A percentile compares a stretch with the other conserved stretches of the same genome.
These are phyloP conservation scores for Ceratorhiza oryzae-sativae DNA, from an alignment of 1,284 basidiomycete genomes.

Conservation along the genomic window DNA sequence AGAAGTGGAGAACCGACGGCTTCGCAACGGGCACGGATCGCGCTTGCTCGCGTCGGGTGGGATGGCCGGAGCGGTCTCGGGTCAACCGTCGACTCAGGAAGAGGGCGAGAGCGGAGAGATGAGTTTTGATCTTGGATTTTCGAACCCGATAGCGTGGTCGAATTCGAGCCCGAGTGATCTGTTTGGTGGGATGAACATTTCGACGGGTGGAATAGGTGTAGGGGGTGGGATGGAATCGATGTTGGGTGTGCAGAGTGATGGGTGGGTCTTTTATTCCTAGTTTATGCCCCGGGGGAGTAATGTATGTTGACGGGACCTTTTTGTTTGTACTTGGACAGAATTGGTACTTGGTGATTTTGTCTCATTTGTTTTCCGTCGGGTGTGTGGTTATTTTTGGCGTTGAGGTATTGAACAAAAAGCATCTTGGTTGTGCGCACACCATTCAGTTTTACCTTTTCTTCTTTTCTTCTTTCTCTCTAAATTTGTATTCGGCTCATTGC, in stretches of 20 bases:
- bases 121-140: constrained; percentile 9
- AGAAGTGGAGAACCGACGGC: constrained; percentile 27
- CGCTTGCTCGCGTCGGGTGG: constrained; percentile 17
- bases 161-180: not conserved
- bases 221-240: constrained; percentile 15
- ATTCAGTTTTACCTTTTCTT: not conserved
- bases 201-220: not conserved
- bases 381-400: no score
- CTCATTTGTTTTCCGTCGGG: not conserved
- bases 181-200: constrained; percentile 8
- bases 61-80: constrained; percentile 1
- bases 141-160: constrained; percentile 13
- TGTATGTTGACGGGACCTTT: not conserved
- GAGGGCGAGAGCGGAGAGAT: not conserved
- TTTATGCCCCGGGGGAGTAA: not conserved
- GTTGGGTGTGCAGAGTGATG: constrained; percentile 7
- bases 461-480: not conserved
- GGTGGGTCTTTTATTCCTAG: constrained; percentile 28
- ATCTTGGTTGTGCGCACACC: not conserved
- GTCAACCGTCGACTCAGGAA: not conserved
- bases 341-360: not conserved
- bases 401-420: no score
- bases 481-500: not conserved
- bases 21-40: not conserved
- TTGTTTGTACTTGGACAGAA: not conserved